Base-by-base conservation (phyloP, 1,139 yeast species). In the Candida pseudoviswanathii region DNA sequence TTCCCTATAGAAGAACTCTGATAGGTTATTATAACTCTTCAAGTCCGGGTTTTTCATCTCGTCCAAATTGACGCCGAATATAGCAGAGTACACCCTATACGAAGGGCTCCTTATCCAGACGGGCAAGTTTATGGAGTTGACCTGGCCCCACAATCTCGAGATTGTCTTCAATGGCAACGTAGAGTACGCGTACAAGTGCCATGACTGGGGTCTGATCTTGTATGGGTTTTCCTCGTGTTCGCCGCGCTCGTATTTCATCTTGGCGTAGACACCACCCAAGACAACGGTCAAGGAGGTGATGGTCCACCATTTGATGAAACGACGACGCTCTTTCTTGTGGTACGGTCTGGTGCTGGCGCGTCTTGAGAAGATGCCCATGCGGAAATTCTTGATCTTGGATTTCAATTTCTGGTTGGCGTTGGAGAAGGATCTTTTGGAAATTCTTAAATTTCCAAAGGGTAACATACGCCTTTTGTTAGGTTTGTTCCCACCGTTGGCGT, bases 81-180 rank as follows among this genome's bases (percentile, higher is more conserved):
- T 54, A 51, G 80, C 75, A 2, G 97, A 81, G 66, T 94, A 95
- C 49, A 92, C 75, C 61, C 77, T 80, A 70, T 80, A 95, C 3
- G 96, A 85, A 21, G 96, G 96, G 27, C 80, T 83, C 60, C 99
- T 80, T 58, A 94, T 65, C 96, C 97, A 90, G 16, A 85, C 80
- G 0, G 99, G 99, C 55, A 95, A 75, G 44, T 84, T 85, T 45
- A 92, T 79, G 50, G 86, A 85, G 65, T 95, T 94, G 53, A 94
- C 81, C 58, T 82, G 83, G 29, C 99, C 99, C 99, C 99, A 95
- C 45, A 92, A 71, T 52, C 99, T 80, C 1, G 97, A 91, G 45
- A 91, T 78, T 4, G 97, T 89, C 63, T 94, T 91, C 62, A 95
- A 78, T 1, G 99, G 99, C 40, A 95, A 76, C 1, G 97, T 87